Conservation (phyloP, 2,329 filamentous ascomycete species). For the Plenodomus lindquistii region DNA sequence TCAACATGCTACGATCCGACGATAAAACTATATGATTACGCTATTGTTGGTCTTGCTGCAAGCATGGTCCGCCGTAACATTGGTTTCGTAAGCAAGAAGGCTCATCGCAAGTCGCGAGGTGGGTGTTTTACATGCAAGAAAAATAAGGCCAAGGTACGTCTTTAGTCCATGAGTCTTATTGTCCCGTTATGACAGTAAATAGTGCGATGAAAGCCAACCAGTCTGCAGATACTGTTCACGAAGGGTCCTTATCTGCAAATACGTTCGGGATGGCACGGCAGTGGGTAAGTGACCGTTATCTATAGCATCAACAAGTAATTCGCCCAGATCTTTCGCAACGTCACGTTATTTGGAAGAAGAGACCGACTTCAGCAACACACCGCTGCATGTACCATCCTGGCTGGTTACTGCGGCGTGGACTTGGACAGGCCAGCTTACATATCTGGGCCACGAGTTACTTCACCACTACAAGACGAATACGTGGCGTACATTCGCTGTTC, state of each 20-base stretch:
- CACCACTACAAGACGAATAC: slow-evolving; percentile 31
- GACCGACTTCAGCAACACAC: slow-evolving; percentile 18
- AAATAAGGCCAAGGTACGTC: slow-evolving; percentile 40
- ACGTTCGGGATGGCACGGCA: slow-evolving; percentile 10
- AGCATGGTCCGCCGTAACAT: slow-evolving; percentile 30
- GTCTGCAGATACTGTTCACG: slow-evolving; percentile 32
- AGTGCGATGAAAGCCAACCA: slow-evolving; percentile 39
- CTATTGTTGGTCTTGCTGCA: neutral
- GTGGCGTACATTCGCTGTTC: slow-evolving; percentile 28
- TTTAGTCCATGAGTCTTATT: neutral
- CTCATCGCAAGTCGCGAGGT: slow-evolving; percentile 37
- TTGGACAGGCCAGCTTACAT: slow-evolving; percentile 25
- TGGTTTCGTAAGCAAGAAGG: slow-evolving; percentile 37
- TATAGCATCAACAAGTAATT: neutral
- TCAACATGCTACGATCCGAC: too few relatives aligned
- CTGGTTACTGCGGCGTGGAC: slow-evolving; percentile 23
- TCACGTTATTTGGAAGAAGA: neutral
- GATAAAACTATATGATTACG: too few relatives aligned
- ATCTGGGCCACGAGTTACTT: slow-evolving; percentile 24
- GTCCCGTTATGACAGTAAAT: neutral
- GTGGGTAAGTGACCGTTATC: slow-evolving; percentile 2
- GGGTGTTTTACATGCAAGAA: slow-evolving; percentile 39
- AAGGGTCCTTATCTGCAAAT: slow-evolving; percentile 30
- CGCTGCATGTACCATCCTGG: slow-evolving; percentile 8
- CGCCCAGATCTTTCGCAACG: neutral